These are phyloP conservation scores for Pterula multifida DNA, from an alignment of 1,284 basidiomycete genomes.

Conservation along the genomic window DNA sequence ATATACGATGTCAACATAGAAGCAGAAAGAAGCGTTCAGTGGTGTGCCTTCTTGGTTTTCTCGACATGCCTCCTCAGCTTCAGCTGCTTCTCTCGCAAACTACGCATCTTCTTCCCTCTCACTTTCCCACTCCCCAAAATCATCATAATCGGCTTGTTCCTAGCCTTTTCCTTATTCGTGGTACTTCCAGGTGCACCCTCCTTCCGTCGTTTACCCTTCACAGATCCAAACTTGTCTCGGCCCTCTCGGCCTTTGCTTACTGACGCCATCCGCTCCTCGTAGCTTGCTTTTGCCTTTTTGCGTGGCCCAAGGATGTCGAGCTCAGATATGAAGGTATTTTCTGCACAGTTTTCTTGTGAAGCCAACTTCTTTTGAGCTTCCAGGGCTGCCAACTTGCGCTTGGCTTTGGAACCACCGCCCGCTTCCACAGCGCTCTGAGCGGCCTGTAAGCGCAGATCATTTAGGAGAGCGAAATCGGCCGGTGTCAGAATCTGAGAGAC, in stretches of 20 bases:
- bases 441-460: conserved; percentile 79
- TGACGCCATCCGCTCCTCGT: conserved; percentile 88
- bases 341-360: conserved; percentile 28
- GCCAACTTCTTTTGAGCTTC: conserved; percentile 55
- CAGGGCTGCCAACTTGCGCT: conserved; percentile 77
- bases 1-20: too few relatives aligned
- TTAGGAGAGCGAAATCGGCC: conserved; percentile 90
- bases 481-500: conserved; percentile 87
- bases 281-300: conserved; percentile 90
- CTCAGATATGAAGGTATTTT: conserved; percentile 75
- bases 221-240: conserved; percentile 86
- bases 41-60: conserved; percentile 47
- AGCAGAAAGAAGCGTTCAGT: too few relatives aligned
- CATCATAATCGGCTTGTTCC: conserved; percentile 94
- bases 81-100: conserved; percentile 76
- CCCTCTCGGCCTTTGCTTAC: conserved; percentile 92
- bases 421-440: conserved; percentile 64
- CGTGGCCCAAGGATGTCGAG: conserved; percentile 87
- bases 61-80: conserved; percentile 66
- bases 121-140: conserved; percentile 67
- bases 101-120: conserved; percentile 79
- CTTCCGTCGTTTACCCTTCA: conserved; percentile 75
- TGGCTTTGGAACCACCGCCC: conserved; percentile 67
- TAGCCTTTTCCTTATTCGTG: conserved; percentile 82
- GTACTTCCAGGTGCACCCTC: conserved; percentile 70